Conservation (phyloP, 2,329 filamentous ascomycete genomes). For the Xylaria sp. region DNA sequence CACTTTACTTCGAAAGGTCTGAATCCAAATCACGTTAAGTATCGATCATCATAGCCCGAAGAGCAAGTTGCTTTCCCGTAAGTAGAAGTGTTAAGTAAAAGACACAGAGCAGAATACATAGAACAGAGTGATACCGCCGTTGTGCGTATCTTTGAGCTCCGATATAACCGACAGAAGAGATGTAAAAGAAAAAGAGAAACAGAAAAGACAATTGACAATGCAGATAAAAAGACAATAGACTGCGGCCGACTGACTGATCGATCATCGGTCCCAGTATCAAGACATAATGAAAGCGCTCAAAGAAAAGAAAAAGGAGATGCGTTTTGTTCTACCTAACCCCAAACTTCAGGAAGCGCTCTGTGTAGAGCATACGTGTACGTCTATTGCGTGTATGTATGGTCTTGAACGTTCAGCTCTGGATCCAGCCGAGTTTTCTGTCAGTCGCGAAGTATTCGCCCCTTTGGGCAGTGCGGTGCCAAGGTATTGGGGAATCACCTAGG, state of each 20-base stretch:
- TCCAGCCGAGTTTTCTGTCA: not conserved
- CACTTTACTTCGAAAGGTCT: not conserved
- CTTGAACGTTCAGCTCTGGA: not conserved
- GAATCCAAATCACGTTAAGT: too few relatives aligned
- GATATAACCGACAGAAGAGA: too few relatives aligned
- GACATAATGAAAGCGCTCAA: not conserved
- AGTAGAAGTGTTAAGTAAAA: not conserved
- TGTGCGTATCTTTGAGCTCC: not conserved
- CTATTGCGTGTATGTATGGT: not conserved
- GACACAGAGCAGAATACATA: not conserved
- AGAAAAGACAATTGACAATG: not conserved
- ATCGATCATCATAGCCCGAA: not conserved
- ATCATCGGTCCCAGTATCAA: not conserved
- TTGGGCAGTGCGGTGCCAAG: not conserved
- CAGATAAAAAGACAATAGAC: not conserved
- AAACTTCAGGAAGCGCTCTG: not conserved
- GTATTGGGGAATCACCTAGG: not conserved
- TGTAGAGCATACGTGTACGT: constrained; percentile 5
- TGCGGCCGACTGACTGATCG: constrained; percentile 8
- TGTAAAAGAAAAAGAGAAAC: not conserved
- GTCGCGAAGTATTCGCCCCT: not conserved
- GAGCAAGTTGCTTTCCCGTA: not conserved
- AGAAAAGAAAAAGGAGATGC: not conserved
- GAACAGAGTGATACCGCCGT: not conserved
- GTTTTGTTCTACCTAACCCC: not conserved